Percentiles rank a stretch among this genome's conserved stretches.
Conservation (phyloP, 768 basidiomycete genomes). For the Roridomyces roridus region DNA sequence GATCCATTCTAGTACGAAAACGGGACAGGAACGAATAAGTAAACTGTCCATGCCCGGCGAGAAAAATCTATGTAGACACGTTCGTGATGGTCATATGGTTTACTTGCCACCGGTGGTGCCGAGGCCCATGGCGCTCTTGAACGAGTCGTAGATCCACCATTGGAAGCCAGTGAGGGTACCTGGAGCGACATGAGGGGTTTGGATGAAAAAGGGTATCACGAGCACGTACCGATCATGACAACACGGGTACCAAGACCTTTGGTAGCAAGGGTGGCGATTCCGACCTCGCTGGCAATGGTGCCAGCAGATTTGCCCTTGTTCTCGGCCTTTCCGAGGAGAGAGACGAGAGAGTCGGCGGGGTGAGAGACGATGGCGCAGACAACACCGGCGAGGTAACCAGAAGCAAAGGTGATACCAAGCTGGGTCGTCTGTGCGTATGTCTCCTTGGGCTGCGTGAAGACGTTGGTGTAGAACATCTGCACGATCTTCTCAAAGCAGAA, state of each 20-base stretch:
- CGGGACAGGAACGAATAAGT: constrained; percentile 16
- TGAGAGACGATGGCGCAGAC: constrained; percentile 96
- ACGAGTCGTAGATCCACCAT: constrained; percentile 94
- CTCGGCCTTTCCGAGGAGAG: constrained; percentile 87
- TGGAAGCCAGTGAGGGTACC: constrained; percentile 75
- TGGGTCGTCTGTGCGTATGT: constrained; percentile 83
- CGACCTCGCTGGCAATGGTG: constrained; percentile 74
- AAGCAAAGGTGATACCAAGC: constrained; percentile 87
- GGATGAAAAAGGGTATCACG: constrained; percentile 15
- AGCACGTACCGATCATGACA: constrained; percentile 74
- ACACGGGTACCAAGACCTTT: constrained; percentile 90
- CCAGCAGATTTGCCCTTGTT: constrained; percentile 85
- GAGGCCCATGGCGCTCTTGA: constrained; percentile 84
- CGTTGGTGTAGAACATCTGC: constrained; percentile 85
- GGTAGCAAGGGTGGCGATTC: constrained; percentile 67
- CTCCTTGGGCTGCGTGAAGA: constrained; percentile 81
- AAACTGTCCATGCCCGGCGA: constrained; percentile 10
- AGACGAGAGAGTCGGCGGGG: constrained; percentile 93
- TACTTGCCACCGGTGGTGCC: constrained; percentile 92
- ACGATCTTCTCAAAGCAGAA: constrained; percentile 94
- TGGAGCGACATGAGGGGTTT: constrained; percentile 1
- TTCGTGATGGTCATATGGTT: constrained; percentile 15
- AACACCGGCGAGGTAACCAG: constrained; percentile 95
- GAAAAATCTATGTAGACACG: constrained; percentile 10
- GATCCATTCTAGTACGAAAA: constrained; percentile 20